These are phyloP conservation scores for Trametes elegans DNA, from an alignment of 768 basidiomycete genomes.

Conservation along the genomic window DNA sequence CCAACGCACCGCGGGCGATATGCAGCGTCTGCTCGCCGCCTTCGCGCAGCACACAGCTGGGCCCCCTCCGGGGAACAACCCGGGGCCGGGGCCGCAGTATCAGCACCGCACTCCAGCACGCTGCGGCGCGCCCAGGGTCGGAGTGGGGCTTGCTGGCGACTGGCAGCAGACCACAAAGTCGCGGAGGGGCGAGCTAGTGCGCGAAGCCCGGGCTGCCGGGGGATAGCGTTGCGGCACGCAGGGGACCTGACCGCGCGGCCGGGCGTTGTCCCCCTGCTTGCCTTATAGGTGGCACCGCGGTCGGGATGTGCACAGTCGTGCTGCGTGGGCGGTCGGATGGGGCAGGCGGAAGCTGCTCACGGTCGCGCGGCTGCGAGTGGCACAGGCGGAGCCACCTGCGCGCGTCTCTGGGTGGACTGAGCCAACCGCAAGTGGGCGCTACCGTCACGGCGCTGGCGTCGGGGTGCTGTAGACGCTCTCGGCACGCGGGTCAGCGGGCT, in stretches of 20 bases:
- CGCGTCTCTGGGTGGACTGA: too few species aligned
- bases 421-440: too few species aligned
- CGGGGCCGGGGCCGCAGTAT: too few species aligned
- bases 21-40: not conserved
- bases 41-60: not conserved
- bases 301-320: not conserved
- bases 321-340: not conserved
- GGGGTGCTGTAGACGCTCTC: not conserved
- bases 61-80: too few species aligned
- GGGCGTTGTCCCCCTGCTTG: not conserved
- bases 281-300: too few species aligned
- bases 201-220: not conserved
- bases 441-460: not conserved
- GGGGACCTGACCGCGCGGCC: not conserved
- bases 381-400: too few species aligned
- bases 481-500: too few species aligned
- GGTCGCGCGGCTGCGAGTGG: not conserved
- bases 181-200: not conserved
- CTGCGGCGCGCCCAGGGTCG: too few species aligned
- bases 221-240: conserved; percentile 5
- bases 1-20: not conserved
- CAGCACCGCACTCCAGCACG: not conserved
- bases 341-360: too few species aligned
- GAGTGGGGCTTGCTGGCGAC: too few species aligned
- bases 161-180: too few species aligned